A percentile compares a stretch with the other conserved stretches of the same genome.
phyloP scores from a whole-genome alignment of 192 early-diverging fungal species.

The Chytriomyces hyalinus region DNA sequence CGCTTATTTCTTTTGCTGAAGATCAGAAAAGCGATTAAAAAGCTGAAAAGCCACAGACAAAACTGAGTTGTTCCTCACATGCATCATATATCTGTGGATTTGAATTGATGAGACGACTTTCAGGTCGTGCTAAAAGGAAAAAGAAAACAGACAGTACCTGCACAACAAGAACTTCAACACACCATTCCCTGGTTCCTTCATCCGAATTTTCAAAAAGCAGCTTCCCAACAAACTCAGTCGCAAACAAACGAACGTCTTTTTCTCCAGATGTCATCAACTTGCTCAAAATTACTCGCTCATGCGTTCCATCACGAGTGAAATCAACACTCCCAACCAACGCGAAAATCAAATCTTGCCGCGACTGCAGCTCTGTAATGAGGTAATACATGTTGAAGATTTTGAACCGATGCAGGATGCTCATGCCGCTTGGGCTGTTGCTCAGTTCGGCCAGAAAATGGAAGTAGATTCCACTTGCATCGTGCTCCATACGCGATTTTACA shows the following conservation, averaged over 20 bases:
- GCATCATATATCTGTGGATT: constrained; percentile 12
- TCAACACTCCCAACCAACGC: constrained; percentile 74
- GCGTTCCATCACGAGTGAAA: constrained; percentile 74
- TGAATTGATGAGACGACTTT: background rate
- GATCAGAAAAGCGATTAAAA: constrained; percentile 31
- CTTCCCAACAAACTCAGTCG: constrained; percentile 72
- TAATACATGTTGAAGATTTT: constrained; percentile 82
- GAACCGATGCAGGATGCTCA: constrained; percentile 53
- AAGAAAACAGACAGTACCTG: constrained; percentile 48
- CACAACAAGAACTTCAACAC: constrained; percentile 69
- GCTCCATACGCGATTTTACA: constrained; percentile 75
- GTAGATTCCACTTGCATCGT: constrained; percentile 74
- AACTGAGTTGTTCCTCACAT: background rate
- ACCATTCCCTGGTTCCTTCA: constrained; percentile 74
- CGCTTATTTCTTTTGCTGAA: constrained; percentile 71
- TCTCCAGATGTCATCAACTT: constrained; percentile 87
- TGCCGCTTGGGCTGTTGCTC: constrained; percentile 67
- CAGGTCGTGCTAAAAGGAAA: background rate
- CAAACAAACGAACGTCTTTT: constrained; percentile 76
- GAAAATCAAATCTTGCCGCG: constrained; percentile 79
- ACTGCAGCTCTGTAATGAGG: constrained; percentile 74
- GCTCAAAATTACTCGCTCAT: constrained; percentile 77
- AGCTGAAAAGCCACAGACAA: background rate
- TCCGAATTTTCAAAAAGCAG: constrained; percentile 60
- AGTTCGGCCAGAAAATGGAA: constrained; percentile 76